Conservation (phyloP, 176 grass and related monocot species). For the Urochloa ruziziensis region DNA sequence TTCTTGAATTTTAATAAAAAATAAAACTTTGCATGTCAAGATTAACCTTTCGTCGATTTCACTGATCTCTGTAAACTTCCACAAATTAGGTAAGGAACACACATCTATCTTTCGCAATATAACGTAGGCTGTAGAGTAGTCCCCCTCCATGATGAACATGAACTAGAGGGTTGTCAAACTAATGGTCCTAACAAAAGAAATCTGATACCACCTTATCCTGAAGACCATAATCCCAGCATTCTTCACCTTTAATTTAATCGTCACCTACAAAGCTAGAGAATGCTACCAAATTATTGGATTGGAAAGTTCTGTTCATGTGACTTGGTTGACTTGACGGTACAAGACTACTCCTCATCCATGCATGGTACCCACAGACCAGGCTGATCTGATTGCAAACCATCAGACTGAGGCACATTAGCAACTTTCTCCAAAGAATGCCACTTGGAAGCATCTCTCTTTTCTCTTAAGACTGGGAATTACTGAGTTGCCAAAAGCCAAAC, state of each 20-base stretch:
- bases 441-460: conserved; percentile 3
- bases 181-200: neutral
- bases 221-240: neutral
- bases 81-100: neutral
- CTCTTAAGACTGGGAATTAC: neutral
- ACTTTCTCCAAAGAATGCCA: neutral
- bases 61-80: neutral
- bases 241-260: conserved; percentile 3
- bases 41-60: neutral
- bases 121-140: neutral
- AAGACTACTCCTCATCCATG: neutral
- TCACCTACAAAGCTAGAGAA: neutral
- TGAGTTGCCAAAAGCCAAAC: neutral
- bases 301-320: neutral
- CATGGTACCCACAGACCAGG: neutral
- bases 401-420: neutral
- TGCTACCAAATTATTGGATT: neutral
- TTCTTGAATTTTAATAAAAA: neutral
- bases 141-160: neutral
- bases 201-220: neutral
- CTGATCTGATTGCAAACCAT: conserved; percentile 20
- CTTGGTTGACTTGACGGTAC: conserved; percentile 1
- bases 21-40: neutral
- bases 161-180: neutral
- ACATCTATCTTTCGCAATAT: neutral